These are phyloP conservation scores for Curvularia eragrostidis DNA, from an alignment of 2,329 filamentous ascomycete genomes.

Conservation along the genomic window DNA sequence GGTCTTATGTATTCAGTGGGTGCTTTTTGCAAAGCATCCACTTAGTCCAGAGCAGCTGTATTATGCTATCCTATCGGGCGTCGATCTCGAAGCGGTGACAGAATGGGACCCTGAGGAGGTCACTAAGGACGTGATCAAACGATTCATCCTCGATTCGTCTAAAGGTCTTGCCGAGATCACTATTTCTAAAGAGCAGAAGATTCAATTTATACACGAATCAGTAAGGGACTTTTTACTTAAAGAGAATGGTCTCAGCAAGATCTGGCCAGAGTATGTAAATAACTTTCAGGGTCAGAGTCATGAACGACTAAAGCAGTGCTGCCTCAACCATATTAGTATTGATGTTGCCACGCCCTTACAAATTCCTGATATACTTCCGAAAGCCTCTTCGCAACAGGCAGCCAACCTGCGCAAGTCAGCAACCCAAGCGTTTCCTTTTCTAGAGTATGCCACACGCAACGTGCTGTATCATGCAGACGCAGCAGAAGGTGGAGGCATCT, in stretches of 20 bases:
- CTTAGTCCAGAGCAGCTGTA: constrained; percentile 28
- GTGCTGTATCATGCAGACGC: constrained; percentile 53
- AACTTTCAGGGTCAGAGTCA: constrained; percentile 50
- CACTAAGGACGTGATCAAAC: constrained; percentile 16
- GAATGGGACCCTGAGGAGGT: constrained; percentile 25
- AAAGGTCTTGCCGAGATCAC: constrained; percentile 34
- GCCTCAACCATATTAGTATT: constrained; percentile 50
- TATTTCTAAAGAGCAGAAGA: constrained; percentile 21
- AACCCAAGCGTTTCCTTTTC: constrained; percentile 51
- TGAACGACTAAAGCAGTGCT: constrained; percentile 52
- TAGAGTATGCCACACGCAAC: constrained; percentile 54
- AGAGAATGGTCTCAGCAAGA: constrained; percentile 38
- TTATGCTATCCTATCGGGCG: constrained; percentile 20
- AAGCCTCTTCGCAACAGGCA: constrained; percentile 14
- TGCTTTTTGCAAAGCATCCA: constrained; percentile 26
- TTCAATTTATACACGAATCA: constrained; percentile 44
- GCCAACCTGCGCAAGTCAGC: constrained; percentile 16
- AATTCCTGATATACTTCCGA: constrained; percentile 8
- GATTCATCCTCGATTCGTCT: constrained; percentile 31
- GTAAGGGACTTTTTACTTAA: constrained; percentile 51
- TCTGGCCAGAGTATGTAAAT: constrained; percentile 44
- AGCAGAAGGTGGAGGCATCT: constrained; percentile 38
- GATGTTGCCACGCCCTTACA: constrained; percentile 19
- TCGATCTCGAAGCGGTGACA: constrained; percentile 10
- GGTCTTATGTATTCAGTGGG: constrained; percentile 27